Evolutionary conservation across 2,329 filamentous ascomycete species (phyloP).

Genomic region (Paracamarosporium sp.): DNA sequence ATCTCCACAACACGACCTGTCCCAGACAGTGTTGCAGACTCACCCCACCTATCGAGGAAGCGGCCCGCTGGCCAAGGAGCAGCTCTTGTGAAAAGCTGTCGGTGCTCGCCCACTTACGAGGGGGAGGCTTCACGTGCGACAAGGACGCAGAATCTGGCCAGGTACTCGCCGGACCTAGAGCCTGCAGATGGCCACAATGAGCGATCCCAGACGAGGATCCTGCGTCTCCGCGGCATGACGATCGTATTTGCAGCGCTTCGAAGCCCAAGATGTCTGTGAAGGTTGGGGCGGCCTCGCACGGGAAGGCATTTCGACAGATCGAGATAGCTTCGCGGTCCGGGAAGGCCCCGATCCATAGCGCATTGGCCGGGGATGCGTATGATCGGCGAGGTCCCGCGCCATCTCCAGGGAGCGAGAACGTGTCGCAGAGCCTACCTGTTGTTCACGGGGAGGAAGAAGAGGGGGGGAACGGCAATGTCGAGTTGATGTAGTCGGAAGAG

Average conservation of each 20-base stretch:
- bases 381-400: not conserved
- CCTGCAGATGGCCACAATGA: not conserved
- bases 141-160: not conserved
- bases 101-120: not conserved
- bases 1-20: not conserved
- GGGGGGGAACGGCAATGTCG: not conserved
- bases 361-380: not conserved
- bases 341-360: not conserved
- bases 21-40: not conserved
- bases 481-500: not conserved
- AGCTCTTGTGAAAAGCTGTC: not conserved
- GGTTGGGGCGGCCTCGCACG: not conserved
- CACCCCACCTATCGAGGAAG: not conserved
- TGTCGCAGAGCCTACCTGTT: not conserved
- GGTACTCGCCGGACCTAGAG: not conserved
- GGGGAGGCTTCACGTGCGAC: not conserved
- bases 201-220: not conserved
- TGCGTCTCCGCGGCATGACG: not conserved
- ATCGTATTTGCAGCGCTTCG: too few species aligned
- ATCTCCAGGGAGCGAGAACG: not conserved
- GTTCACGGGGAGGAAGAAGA: not conserved
- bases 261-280: too few species aligned
- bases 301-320: constrained; percentile 3
- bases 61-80: not conserved
- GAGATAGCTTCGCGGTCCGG: not conserved